Conservation (phyloP, 306 rosid genomes). For the Vigna reflexopilosa region DNA sequence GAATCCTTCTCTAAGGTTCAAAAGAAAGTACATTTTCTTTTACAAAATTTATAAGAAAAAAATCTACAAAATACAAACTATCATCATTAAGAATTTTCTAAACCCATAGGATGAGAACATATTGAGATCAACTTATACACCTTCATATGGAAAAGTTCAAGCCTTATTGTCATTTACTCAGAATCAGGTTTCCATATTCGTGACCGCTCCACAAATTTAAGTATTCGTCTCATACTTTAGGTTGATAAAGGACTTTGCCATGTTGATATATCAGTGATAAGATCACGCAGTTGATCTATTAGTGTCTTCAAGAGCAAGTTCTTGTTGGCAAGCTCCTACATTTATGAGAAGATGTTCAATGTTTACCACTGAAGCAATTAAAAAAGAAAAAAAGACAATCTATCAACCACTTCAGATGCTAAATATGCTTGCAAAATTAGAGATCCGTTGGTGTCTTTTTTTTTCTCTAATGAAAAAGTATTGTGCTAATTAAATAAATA, state of each 20-base stretch:
- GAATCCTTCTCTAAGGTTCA: background rate
- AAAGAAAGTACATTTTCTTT: constrained; percentile 23
- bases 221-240: constrained; percentile 43
- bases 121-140: constrained; percentile 18
- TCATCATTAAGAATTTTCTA: constrained; percentile 4
- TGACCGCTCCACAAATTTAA: constrained; percentile 32
- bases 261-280: constrained; percentile 82
- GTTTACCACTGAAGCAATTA: constrained; percentile 10
- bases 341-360: constrained; percentile 25
- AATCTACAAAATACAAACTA: constrained; percentile 22
- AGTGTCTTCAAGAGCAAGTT: constrained; percentile 76
- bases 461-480: background rate
- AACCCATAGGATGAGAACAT: constrained; percentile 31
- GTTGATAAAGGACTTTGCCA: constrained; percentile 93
- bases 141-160: background rate
- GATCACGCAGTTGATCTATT: constrained; percentile 84
- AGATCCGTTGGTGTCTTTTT: background rate
- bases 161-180: constrained; percentile 31
- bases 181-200: background rate
- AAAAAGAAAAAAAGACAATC: background rate
- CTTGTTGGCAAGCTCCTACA: constrained; percentile 83
- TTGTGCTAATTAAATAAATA: background rate
- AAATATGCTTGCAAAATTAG: background rate
- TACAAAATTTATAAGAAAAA: background rate
- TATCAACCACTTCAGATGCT: constrained; percentile 27